Conservation (phyloP, 371 early-diverging fungal genomes). For the Rhizomucor pusillus region DNA sequence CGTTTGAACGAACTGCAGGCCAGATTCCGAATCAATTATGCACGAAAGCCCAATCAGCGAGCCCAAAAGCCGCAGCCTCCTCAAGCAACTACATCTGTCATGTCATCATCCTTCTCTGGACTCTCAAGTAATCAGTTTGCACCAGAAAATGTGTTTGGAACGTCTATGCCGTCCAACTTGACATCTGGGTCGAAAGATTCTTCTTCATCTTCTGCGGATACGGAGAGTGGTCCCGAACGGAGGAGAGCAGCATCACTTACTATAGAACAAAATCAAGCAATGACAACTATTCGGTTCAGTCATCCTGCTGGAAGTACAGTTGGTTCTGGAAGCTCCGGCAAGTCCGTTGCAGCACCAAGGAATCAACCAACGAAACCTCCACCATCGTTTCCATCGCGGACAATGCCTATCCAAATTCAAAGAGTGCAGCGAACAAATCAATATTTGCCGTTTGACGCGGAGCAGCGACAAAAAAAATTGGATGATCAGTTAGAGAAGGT, state of each 20-base stretch:
- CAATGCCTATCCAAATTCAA: constrained; percentile 30
- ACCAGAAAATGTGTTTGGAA: neutral
- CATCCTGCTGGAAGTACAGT: neutral
- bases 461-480: constrained; percentile 47
- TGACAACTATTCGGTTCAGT: constrained; percentile 2
- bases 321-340: neutral
- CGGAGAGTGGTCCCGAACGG: constrained; percentile 2
- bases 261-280: constrained; percentile 4
- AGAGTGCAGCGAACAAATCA: constrained; percentile 18
- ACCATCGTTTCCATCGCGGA: constrained; percentile 19
- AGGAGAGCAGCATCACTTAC: constrained; percentile 4
- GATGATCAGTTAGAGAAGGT: constrained; percentile 57
- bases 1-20: constrained; percentile 29
- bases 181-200: too few species aligned
- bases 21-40: constrained; percentile 30
- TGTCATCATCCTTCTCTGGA: neutral
- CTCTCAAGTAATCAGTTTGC: constrained; percentile 1
- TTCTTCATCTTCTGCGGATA: neutral
- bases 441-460: constrained; percentile 31
- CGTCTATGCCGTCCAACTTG: constrained; percentile 2
- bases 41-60: constrained; percentile 21
- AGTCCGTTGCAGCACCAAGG: constrained; percentile 1
- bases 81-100: constrained; percentile 1
- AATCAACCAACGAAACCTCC: neutral
- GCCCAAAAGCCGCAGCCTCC: constrained; percentile 1